These are phyloP conservation scores for Metrosideros polymorpha DNA, from an alignment of 441 rosid genomes.

Conservation along the genomic window DNA sequence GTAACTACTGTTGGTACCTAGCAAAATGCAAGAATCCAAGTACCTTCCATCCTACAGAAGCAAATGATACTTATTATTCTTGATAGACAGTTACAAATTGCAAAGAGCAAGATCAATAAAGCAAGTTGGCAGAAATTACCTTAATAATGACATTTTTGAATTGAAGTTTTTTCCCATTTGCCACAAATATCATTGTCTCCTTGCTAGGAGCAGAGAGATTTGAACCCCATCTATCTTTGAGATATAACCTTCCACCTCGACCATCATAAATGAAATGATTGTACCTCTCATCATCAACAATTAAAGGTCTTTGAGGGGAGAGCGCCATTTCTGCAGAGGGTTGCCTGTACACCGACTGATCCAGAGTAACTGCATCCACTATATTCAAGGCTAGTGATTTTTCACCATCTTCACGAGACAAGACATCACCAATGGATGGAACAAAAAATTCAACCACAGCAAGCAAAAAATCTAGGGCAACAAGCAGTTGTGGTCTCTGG, in stretches of 20 bases:
- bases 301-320: constrained; percentile 79
- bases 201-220: constrained; percentile 53
- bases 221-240: constrained; percentile 64
- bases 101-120: neutral
- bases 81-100: neutral
- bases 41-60: constrained; percentile 65
- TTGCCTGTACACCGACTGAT: constrained; percentile 55
- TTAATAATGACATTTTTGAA: constrained; percentile 80
- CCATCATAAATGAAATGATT: constrained; percentile 86
- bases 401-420: constrained; percentile 64
- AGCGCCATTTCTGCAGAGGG: constrained; percentile 56
- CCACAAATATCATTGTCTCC: constrained; percentile 76
- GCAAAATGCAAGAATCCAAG: constrained; percentile 82
- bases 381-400: constrained; percentile 23
- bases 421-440: constrained; percentile 63
- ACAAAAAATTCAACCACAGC: constrained; percentile 92
- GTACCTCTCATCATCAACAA: constrained; percentile 74
- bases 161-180: constrained; percentile 67
- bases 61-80: neutral
- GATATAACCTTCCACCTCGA: constrained; percentile 64
- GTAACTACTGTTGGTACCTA: constrained; percentile 83
- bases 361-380: constrained; percentile 57
- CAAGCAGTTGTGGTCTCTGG: constrained; percentile 95
- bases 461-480: constrained; percentile 94
- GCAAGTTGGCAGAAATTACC: constrained; percentile 28